Evolutionary conservation across 495 filamentous ascomycete genomes (phyloP).

Genomic region (Melanomma pulvis-pyrius): DNA sequence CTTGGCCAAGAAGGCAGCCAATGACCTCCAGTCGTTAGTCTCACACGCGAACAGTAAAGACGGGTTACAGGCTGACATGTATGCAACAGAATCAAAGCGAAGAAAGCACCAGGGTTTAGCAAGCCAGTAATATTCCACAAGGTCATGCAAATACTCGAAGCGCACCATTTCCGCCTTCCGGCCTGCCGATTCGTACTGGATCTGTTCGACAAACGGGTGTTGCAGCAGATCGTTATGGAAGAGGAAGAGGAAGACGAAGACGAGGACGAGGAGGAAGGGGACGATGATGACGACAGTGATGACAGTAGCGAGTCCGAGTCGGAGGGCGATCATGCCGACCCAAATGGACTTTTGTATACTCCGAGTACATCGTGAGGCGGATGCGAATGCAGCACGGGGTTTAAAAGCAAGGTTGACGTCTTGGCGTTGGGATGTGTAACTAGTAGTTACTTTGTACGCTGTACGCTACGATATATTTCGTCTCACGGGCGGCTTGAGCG

Average conservation of each 20-base stretch:
- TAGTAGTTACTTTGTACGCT: slow-evolving; percentile 14
- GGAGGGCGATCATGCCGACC: slow-evolving; percentile 10
- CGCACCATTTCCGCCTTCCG: slow-evolving; percentile 82
- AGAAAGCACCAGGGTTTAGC: slow-evolving; percentile 69
- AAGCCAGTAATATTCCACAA: slow-evolving; percentile 78
- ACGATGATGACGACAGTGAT: slow-evolving; percentile 37
- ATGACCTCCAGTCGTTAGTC: slow-evolving; percentile 65
- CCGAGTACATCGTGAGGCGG: neutral
- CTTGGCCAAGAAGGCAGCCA: slow-evolving; percentile 73
- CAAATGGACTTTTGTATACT: slow-evolving; percentile 25
- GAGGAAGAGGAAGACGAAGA: slow-evolving; percentile 55
- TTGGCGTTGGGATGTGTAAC: slow-evolving; percentile 27
- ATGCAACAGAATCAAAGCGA: slow-evolving; percentile 62
- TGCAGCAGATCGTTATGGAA: slow-evolving; percentile 76
- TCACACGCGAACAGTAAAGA: neutral
- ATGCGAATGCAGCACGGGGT: neutral
- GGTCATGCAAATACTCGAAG: slow-evolving; percentile 82
- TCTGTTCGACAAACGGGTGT: slow-evolving; percentile 85
- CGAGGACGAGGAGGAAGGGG: slow-evolving; percentile 57
- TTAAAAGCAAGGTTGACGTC: neutral
- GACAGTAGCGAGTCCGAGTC: slow-evolving; percentile 31
- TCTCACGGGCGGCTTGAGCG: slow-evolving; percentile 4
- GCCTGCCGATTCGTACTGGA: slow-evolving; percentile 88
- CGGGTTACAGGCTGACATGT: slow-evolving; percentile 10
- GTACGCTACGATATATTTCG: too few species aligned